Conservation (phyloP, 2,329 filamentous ascomycete species). For the Penicillium occitanis region DNA sequence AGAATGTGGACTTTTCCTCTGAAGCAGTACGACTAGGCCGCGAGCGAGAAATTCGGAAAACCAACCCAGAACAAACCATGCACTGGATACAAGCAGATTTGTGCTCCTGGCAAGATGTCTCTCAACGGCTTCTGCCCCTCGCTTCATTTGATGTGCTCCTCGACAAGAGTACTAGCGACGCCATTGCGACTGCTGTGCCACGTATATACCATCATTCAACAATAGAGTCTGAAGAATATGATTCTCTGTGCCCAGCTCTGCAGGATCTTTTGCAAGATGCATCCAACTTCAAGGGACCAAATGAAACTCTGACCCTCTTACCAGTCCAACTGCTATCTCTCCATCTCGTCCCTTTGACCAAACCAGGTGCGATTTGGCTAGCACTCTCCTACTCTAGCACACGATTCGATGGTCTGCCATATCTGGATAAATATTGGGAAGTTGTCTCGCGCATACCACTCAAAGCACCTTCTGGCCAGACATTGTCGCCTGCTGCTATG, state of each 20-base stretch:
- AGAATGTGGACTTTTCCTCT: constrained; percentile 41
- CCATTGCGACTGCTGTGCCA: constrained; percentile 34
- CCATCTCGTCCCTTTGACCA: constrained; percentile 34
- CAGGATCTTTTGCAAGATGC: not conserved
- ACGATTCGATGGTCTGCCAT: constrained; percentile 33
- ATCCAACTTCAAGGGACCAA: not conserved
- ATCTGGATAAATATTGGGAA: constrained; percentile 30
- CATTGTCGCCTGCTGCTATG: constrained; percentile 29
- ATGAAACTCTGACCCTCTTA: constrained; percentile 25
- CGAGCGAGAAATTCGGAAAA: constrained; percentile 27
- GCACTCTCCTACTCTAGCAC: constrained; percentile 36
- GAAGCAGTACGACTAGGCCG: constrained; percentile 39
- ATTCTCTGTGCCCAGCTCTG: not conserved
- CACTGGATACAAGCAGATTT: constrained; percentile 34
- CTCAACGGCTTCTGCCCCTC: constrained; percentile 25
- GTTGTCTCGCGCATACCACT: constrained; percentile 32
- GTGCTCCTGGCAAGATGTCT: constrained; percentile 34
- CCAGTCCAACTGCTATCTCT: constrained; percentile 38
- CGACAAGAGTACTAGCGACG: constrained; percentile 41
- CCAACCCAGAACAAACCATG: constrained; percentile 29
- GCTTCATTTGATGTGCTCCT: constrained; percentile 37
- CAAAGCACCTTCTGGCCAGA: constrained; percentile 33
- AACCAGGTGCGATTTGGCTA: constrained; percentile 32
- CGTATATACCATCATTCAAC: constrained; percentile 21
- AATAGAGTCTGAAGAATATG: not conserved